Evolutionary conservation across 2,329 filamentous ascomycete species (phyloP).

Genomic region (Colletotrichum orbiculare): DNA sequence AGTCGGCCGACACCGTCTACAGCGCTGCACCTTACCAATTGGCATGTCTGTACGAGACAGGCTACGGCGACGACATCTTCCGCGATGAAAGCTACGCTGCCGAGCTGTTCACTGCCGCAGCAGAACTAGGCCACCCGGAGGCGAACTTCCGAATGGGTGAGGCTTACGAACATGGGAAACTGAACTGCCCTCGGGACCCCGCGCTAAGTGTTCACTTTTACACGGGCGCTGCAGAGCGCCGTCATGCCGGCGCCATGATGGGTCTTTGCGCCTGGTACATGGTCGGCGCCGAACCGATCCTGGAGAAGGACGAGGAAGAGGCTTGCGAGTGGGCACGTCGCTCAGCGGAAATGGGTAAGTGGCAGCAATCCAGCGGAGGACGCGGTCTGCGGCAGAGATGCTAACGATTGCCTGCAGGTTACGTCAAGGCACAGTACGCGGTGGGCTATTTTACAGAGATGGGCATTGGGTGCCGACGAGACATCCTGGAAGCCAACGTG

Average conservation of each 20-base stretch:
- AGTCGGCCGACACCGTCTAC: slow-evolving; percentile 91
- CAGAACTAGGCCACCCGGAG: slow-evolving; percentile 88
- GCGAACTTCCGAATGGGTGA: slow-evolving; percentile 92
- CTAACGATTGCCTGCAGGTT: slow-evolving; percentile 57
- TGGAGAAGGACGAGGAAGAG: slow-evolving; percentile 95
- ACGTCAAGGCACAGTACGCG: slow-evolving; percentile 86
- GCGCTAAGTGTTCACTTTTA: slow-evolving; percentile 98
- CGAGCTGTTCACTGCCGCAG: slow-evolving; percentile 92
- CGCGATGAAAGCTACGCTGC: slow-evolving; percentile 90
- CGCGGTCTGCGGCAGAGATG: neutral
- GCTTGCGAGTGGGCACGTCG: slow-evolving; percentile 95
- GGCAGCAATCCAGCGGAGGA: neutral
- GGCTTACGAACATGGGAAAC: slow-evolving; percentile 91
- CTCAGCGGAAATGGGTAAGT: slow-evolving; percentile 86
- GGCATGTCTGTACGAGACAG: slow-evolving; percentile 86
- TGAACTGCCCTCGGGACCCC: slow-evolving; percentile 89
- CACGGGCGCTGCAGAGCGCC: slow-evolving; percentile 87
- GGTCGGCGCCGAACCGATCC: slow-evolving; percentile 89
- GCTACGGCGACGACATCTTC: slow-evolving; percentile 96
- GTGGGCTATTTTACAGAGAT: slow-evolving; percentile 98
- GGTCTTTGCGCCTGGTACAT: slow-evolving; percentile 98
- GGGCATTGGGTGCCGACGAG: slow-evolving; percentile 94
- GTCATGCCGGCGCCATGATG: slow-evolving; percentile 94
- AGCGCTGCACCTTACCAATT: slow-evolving; percentile 94
- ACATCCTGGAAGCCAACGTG: slow-evolving; percentile 95